Percentiles rank a stretch among this genome's conserved stretches.
phyloP scores from a whole-genome alignment of 208 protist species.

The Trypanosoma rangeli region DNA sequence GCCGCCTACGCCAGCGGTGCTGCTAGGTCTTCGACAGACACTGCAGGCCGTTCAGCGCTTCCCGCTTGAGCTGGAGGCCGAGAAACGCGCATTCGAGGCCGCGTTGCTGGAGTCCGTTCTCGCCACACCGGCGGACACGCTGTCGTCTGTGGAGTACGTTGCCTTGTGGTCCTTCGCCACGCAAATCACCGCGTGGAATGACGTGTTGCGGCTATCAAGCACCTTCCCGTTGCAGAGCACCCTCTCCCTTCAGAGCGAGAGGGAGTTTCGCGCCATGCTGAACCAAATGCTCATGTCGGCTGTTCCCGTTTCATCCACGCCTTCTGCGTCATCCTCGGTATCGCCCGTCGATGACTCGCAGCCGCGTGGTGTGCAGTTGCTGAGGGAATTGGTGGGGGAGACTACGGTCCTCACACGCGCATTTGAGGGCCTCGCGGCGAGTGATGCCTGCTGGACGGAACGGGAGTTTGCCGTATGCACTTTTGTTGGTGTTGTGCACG shows the following conservation, averaged over 20 bases:
- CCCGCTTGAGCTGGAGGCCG: slow-evolving; percentile 23
- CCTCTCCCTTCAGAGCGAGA: slow-evolving; percentile 29
- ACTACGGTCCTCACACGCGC: slow-evolving; percentile 23
- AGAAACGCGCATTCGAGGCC: slow-evolving; percentile 31
- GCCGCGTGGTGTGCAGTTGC: slow-evolving; percentile 27
- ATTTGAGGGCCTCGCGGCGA: slow-evolving; percentile 17
- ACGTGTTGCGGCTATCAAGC: slow-evolving; percentile 35
- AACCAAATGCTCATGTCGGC: slow-evolving; percentile 22
- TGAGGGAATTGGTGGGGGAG: slow-evolving; percentile 41
- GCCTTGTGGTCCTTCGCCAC: slow-evolving; percentile 42
- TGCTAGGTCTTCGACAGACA: slow-evolving; percentile 14
- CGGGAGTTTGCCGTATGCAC: slow-evolving; percentile 16
- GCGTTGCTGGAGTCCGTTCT: slow-evolving; percentile 29
- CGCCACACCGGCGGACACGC: slow-evolving; percentile 11
- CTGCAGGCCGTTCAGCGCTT: slow-evolving; percentile 50
- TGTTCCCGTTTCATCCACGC: background rate
- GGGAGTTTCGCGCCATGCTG: slow-evolving; percentile 41
- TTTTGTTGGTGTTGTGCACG: slow-evolving; percentile 30
- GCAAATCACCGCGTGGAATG: slow-evolving; percentile 35
- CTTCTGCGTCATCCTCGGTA: background rate
- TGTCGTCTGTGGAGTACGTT: slow-evolving; percentile 31
- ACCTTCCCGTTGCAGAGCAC: slow-evolving; percentile 43
- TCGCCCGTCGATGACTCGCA: background rate
- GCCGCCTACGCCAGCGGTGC: slow-evolving; percentile 2
- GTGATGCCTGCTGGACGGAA: slow-evolving; percentile 14